A percentile compares a stretch with the other conserved stretches of the same genome.
Evolutionary conservation across 2,329 filamentous ascomycete species (phyloP).

Genomic region (Sclerotinia nivalis): DNA sequence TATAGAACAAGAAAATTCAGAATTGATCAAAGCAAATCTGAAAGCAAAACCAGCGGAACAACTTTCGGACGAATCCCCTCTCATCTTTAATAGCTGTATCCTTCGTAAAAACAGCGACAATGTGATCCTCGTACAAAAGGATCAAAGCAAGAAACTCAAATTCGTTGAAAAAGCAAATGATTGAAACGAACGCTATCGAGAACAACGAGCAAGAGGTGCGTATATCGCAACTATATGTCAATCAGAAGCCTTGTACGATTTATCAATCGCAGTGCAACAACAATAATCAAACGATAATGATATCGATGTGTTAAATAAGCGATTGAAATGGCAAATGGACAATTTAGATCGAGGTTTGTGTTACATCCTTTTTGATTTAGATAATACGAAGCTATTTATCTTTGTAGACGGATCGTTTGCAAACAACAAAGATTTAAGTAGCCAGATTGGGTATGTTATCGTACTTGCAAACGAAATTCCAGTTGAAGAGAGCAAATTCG

Average conservation of each 20-base stretch:
- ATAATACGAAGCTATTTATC: too few species aligned
- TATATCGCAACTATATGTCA: conserved; percentile 22
- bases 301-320: conserved; percentile 23
- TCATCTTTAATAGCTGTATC: neutral
- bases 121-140: neutral
- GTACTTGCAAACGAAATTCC: conserved; percentile 26
- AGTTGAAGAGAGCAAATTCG: conserved; percentile 22
- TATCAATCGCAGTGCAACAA: conserved; percentile 5
- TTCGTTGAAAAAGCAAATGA: neutral
- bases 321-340: conserved; percentile 21
- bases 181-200: neutral
- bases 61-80: neutral
- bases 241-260: conserved; percentile 18
- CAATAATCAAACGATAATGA: conserved; percentile 2
- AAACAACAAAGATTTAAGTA: conserved; percentile 32
- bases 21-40: neutral
- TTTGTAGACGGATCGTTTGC: conserved; percentile 27
- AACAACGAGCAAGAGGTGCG: neutral
- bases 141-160: neutral
- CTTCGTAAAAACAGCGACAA: neutral
- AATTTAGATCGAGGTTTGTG: conserved; percentile 14
- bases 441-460: conserved; percentile 30
- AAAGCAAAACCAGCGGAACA: neutral
- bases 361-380: conserved; percentile 21
- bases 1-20: too few species aligned